Conservation (phyloP, 441 rosid genomes). For the Mallotus japonicus region DNA sequence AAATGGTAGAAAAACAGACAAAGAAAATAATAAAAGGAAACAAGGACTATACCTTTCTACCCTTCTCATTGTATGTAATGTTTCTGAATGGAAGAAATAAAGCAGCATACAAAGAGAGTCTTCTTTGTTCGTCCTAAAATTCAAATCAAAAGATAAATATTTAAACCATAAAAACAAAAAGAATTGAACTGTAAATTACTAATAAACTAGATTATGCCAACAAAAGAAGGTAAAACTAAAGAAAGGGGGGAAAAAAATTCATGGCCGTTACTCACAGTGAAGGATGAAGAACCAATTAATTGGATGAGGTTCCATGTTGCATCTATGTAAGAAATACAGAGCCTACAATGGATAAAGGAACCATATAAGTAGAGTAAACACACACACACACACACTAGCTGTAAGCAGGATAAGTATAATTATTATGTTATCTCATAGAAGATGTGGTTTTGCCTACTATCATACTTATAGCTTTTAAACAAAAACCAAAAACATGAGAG, state of each 20-base stretch:
- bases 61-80: conserved; percentile 50
- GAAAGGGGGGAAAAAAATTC: not conserved
- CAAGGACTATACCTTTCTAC: conserved; percentile 49
- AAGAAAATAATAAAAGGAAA: not conserved
- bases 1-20: not conserved
- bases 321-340: conserved; percentile 61
- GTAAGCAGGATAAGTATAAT: no score
- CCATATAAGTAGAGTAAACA: not conserved
- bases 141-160: conserved; percentile 21
- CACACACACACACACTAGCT: not conserved
- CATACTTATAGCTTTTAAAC: not conserved
- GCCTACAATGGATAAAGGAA: conserved; percentile 38
- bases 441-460: not conserved
- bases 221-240: not conserved
- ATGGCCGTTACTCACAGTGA: conserved; percentile 44
- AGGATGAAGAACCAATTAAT: conserved; percentile 45
- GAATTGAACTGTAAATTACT: conserved; percentile 18
- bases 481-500: not conserved
- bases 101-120: conserved; percentile 80
- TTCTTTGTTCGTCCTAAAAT: conserved; percentile 70
- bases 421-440: not conserved
- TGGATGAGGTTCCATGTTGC: conserved; percentile 65
- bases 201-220: not conserved
- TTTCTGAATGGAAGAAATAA: conserved; percentile 73
- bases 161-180: conserved; percentile 9